Conservation (phyloP, 768 basidiomycete species). For the Boletus huronensis region DNA sequence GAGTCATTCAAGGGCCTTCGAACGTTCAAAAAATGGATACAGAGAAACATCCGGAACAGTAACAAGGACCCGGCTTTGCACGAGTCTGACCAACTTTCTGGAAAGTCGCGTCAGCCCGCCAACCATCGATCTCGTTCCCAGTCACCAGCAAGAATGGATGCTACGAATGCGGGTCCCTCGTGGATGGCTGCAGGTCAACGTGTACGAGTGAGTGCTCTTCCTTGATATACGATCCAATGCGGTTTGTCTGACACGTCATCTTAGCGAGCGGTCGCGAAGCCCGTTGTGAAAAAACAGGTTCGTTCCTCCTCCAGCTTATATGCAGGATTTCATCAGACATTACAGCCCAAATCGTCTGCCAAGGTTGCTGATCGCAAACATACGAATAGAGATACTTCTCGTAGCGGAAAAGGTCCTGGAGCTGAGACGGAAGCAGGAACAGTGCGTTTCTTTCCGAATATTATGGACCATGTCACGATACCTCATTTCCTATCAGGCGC, state of each 20-base stretch:
- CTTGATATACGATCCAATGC: neutral
- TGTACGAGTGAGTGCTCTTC: neutral
- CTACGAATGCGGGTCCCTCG: neutral
- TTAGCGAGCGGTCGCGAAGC: neutral
- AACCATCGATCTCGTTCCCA: neutral
- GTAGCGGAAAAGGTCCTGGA: neutral
- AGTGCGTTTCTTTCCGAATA: neutral
- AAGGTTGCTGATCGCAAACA: neutral
- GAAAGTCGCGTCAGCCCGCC: neutral
- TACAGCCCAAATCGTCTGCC: neutral
- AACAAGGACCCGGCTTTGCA: neutral
- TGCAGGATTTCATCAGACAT: neutral
- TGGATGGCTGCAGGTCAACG: neutral
- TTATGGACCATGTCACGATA: no score
- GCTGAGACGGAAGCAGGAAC: neutral
- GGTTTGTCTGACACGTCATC: neutral
- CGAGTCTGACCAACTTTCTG: neutral
- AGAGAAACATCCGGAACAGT: neutral
- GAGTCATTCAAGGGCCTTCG: neutral
- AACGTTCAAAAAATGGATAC: neutral
- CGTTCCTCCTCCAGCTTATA: neutral
- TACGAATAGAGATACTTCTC: neutral
- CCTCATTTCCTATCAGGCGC: no score
- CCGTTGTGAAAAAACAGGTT: neutral
- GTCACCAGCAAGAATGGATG: neutral